phyloP scores from a whole-genome alignment of 148 eudicot genomes.

The Rhododendron henanense region DNA sequence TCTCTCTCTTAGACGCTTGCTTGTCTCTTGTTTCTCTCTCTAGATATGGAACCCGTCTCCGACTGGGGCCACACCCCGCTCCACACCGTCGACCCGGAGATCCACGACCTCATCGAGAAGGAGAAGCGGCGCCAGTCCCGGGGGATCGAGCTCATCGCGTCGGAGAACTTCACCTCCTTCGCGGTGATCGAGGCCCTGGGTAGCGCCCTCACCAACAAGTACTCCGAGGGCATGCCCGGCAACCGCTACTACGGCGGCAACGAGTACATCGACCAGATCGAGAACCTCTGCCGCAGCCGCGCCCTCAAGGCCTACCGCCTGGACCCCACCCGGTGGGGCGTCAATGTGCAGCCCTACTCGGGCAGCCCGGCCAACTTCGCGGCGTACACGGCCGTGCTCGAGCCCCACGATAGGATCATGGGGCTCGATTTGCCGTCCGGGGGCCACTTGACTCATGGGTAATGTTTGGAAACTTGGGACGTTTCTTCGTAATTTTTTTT shows the following conservation, averaged over 20 bases:
- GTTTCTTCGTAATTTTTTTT: too few relatives aligned
- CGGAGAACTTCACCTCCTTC: slow-evolving; percentile 92
- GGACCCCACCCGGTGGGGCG: slow-evolving; percentile 76
- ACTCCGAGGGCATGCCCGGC: slow-evolving; percentile 94
- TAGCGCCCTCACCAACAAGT: slow-evolving; percentile 78
- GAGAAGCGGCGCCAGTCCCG: slow-evolving; percentile 76
- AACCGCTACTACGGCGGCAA: slow-evolving; percentile 85
- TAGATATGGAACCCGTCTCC: slow-evolving; percentile 63
- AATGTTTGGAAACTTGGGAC: not conserved
- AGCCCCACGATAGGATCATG: slow-evolving; percentile 86
- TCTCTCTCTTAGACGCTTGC: too few relatives aligned
- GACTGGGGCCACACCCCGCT: slow-evolving; percentile 79
- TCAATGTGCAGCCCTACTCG: slow-evolving; percentile 79
- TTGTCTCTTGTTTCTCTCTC: too few relatives aligned
- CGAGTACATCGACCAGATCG: slow-evolving; percentile 73
- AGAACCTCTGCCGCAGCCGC: slow-evolving; percentile 49
- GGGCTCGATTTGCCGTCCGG: slow-evolving; percentile 87
- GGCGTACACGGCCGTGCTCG: slow-evolving; percentile 78
- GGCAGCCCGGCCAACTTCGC: slow-evolving; percentile 85
- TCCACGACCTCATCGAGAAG: slow-evolving; percentile 79
- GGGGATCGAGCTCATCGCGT: slow-evolving; percentile 89
- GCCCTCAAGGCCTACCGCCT: slow-evolving; percentile 59
- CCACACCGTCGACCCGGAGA: slow-evolving; percentile 64
- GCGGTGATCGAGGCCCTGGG: slow-evolving; percentile 91
- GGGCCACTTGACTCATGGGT: slow-evolving; percentile 86